These are phyloP conservation scores for Nicotiana rustica DNA, from an alignment of 305 asterid species.

Conservation along the genomic window DNA sequence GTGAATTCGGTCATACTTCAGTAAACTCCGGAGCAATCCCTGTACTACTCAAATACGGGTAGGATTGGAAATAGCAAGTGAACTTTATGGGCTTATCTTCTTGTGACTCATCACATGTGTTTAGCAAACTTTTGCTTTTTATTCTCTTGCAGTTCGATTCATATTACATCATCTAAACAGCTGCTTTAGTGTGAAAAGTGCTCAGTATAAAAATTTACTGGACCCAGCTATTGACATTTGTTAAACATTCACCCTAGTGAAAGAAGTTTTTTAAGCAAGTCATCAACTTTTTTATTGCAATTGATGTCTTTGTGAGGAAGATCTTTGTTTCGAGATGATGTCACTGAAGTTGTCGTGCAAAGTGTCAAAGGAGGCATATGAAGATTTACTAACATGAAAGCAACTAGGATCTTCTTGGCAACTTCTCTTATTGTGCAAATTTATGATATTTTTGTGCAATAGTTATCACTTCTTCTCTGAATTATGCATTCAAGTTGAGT, in stretches of 20 bases:
- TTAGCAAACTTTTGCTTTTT: background rate
- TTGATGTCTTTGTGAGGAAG: slow-evolving; percentile 10
- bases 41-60: background rate
- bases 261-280: background rate
- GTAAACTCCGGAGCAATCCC: background rate
- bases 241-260: slow-evolving; percentile 6
- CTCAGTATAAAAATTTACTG: background rate
- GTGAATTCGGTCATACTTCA: background rate
- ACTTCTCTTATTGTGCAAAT: slow-evolving; percentile 20
- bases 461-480: background rate
- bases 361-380: slow-evolving; percentile 4
- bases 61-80: background rate
- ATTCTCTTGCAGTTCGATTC: background rate
- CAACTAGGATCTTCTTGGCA: background rate
- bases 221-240: background rate
- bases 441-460: background rate
- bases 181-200: background rate
- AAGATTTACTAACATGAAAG: background rate
- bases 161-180: background rate
- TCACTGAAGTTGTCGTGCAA: background rate
- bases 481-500: slow-evolving; percentile 2
- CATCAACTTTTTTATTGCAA: background rate
- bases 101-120: background rate
- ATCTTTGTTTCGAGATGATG: background rate
- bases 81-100: background rate